A percentile compares a stretch with the other conserved stretches of the same genome.
phyloP scores from a whole-genome alignment of 306 rosid genomes.

The Senna tora region DNA sequence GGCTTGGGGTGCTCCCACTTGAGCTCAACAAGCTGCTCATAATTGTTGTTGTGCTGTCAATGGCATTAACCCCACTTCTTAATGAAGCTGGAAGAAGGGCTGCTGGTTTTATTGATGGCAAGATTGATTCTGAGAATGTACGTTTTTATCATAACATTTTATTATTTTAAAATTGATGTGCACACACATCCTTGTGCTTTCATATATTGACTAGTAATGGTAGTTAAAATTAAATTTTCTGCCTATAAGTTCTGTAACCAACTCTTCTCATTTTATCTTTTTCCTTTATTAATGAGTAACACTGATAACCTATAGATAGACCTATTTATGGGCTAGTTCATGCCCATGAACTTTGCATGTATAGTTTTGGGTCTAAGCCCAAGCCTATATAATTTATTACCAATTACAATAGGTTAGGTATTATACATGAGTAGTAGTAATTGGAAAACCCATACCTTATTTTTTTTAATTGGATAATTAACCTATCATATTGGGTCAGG shows the following conservation, averaged over 20 bases:
- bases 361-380: too few relatives aligned
- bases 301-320: too few relatives aligned
- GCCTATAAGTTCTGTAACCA: constrained; percentile 1
- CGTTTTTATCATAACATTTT: constrained; percentile 32
- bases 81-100: constrained; percentile 97
- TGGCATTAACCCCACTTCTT: constrained; percentile 94
- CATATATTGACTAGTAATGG: constrained; percentile 31
- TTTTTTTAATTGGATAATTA: too few relatives aligned
- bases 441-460: too few relatives aligned
- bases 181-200: not conserved
- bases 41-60: constrained; percentile 93
- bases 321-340: too few relatives aligned
- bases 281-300: too few relatives aligned
- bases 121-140: constrained; percentile 59
- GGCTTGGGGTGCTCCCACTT: constrained; percentile 97
- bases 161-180: constrained; percentile 27
- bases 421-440: too few relatives aligned
- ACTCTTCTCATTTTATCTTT: too few relatives aligned
- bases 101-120: constrained; percentile 64
- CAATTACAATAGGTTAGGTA: too few relatives aligned
- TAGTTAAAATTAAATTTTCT: constrained; percentile 31
- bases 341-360: too few relatives aligned
- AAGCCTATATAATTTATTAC: too few relatives aligned
- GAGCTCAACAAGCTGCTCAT: constrained; percentile 97
- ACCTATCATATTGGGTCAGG: too few relatives aligned